A percentile compares a stretch with the other conserved stretches of the same genome.
Evolutionary conservation across 768 basidiomycete genomes (phyloP).

Genomic region (Hydnomerulius pinastri): DNA sequence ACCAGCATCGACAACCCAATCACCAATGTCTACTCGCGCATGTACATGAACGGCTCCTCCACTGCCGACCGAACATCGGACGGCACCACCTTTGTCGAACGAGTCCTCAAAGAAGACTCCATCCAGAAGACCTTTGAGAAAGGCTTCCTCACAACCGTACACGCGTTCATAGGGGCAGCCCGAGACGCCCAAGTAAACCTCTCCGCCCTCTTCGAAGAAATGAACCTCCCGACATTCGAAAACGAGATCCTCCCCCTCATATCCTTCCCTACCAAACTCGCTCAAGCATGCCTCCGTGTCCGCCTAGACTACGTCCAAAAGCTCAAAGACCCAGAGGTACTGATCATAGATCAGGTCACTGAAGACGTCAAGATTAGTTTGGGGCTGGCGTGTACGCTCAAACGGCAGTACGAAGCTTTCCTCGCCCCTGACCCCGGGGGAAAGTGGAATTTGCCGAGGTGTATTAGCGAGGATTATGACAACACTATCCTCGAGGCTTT

Average conservation of each 20-base stretch:
- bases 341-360: conserved; percentile 92
- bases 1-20: conserved; percentile 62
- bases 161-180: conserved; percentile 81
- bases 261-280: conserved; percentile 94
- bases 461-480: conserved; percentile 91
- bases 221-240: conserved; percentile 92
- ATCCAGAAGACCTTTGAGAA: conserved; percentile 94
- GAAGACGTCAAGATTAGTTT: conserved; percentile 92
- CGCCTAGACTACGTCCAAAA: conserved; percentile 88
- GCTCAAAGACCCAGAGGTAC: conserved; percentile 82
- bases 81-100: conserved; percentile 88
- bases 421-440: conserved; percentile 82
- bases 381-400: conserved; percentile 91
- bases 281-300: conserved; percentile 87
- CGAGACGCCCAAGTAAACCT: conserved; percentile 86
- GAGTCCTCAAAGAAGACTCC: conserved; percentile 94
- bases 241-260: conserved; percentile 88
- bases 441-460: conserved; percentile 86
- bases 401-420: conserved; percentile 92
- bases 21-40: conserved; percentile 29
- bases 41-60: conserved; percentile 33
- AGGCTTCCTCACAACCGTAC: conserved; percentile 83
- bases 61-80: conserved; percentile 59
- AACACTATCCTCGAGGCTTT: conserved; percentile 84
- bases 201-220: conserved; percentile 71